A percentile compares a stretch with the other conserved stretches of the same genome.
Evolutionary conservation across 768 basidiomycete species (phyloP).

Genomic region (Mycena capillaripes): DNA sequence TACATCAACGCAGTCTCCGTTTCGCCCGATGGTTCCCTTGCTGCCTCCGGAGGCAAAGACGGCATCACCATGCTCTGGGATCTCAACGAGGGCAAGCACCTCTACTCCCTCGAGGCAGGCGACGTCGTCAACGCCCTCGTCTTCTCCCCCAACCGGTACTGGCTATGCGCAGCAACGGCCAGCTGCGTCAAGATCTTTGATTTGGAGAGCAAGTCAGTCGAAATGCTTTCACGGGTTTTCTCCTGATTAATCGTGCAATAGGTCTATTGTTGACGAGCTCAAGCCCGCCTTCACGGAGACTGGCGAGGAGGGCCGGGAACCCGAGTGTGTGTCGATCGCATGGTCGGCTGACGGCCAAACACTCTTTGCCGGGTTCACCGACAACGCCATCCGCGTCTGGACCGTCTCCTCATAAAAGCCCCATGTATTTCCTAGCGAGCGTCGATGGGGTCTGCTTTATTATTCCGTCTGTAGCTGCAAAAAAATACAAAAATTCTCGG

Average conservation of each 20-base stretch:
- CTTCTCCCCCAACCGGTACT: conserved; percentile 99
- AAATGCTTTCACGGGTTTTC: background rate
- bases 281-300: conserved; percentile 93
- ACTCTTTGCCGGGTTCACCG: conserved; percentile 96
- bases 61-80: conserved; percentile 99
- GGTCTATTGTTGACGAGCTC: conserved; percentile 98
- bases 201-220: conserved; percentile 95
- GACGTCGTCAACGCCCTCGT: conserved; percentile 99
- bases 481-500: conserved; percentile 39
- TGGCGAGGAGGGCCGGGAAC: conserved; percentile 77
- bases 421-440: conserved; percentile 32
- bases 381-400: conserved; percentile 95
- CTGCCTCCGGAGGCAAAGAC: conserved; percentile 99
- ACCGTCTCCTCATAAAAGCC: conserved; percentile 75
- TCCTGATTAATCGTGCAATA: conserved; percentile 44
- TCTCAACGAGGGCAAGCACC: conserved; percentile 99
- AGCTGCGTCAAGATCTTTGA: conserved; percentile 99
- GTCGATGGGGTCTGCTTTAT: conserved; percentile 29
- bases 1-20: conserved; percentile 99
- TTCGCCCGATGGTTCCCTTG: conserved; percentile 98
- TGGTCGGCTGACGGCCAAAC: conserved; percentile 99
- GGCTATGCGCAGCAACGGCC: conserved; percentile 98
- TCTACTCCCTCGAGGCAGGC: conserved; percentile 99
- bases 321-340: conserved; percentile 96
- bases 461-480: conserved; percentile 35